Evolutionary conservation across 768 basidiomycete genomes (phyloP).

Genomic region (Gloeophyllum trabeum): DNA sequence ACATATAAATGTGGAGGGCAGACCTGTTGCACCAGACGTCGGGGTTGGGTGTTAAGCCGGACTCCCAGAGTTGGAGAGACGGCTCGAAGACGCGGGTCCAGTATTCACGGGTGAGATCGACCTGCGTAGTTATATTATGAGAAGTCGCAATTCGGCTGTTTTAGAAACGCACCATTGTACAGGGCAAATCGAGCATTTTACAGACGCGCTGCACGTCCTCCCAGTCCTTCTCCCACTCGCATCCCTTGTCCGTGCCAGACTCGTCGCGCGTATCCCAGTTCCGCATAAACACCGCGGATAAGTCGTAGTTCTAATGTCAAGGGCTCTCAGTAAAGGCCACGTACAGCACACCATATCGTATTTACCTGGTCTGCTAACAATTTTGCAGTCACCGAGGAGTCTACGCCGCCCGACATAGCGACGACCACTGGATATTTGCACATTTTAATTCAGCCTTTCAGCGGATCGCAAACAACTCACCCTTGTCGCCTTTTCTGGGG

Average conservation of each 20-base stretch:
- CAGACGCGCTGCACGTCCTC: constrained; percentile 82
- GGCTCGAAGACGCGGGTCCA: constrained; percentile 91
- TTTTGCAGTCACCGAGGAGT: constrained; percentile 82
- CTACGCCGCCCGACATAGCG: constrained; percentile 94
- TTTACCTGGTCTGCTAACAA: constrained; percentile 57
- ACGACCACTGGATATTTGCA: constrained; percentile 87
- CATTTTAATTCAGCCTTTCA: no score
- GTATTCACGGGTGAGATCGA: constrained; percentile 85
- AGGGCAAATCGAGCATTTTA: constrained; percentile 59
- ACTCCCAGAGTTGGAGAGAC: constrained; percentile 64
- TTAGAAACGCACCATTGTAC: constrained; percentile 43
- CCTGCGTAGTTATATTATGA: constrained; percentile 24
- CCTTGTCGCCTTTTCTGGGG: no score
- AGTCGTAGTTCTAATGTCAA: constrained; percentile 66
- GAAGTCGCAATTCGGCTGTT: constrained; percentile 1
- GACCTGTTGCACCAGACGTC: constrained; percentile 90
- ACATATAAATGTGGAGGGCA: constrained; percentile 4
- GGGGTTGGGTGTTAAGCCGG: constrained; percentile 81
- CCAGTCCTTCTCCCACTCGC: constrained; percentile 96
- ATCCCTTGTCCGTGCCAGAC: constrained; percentile 66
- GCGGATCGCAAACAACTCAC: no score
- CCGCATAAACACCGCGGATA: constrained; percentile 89
- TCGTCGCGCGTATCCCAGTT: constrained; percentile 93
- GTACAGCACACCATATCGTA: background rate
- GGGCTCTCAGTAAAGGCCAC: background rate